Percentiles rank a stretch among this genome's conserved stretches.
These are phyloP conservation scores for Mesembryanthemum crystallinum DNA, from an alignment of 148 eudicot species.

Conservation along the genomic window DNA sequence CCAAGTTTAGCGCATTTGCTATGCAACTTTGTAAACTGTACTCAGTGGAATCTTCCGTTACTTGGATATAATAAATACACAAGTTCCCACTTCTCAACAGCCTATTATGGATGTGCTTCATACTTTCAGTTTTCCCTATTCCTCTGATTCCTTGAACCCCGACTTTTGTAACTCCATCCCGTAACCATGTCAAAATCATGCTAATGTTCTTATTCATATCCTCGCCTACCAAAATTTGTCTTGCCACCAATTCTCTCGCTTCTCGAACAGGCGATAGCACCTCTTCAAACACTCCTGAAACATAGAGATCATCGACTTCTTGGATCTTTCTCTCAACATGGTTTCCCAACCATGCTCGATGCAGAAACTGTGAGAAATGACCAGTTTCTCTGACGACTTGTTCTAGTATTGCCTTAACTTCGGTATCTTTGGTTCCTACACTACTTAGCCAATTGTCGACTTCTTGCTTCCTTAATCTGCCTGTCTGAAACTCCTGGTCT, in stretches of 20 bases:
- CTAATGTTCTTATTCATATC: slow-evolving; percentile 3
- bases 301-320: slow-evolving; percentile 21
- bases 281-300: slow-evolving; percentile 18
- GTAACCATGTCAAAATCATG: slow-evolving; percentile 16
- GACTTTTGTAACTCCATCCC: slow-evolving; percentile 14
- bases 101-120: slow-evolving; percentile 20
- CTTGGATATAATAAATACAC: slow-evolving; percentile 10
- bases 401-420: background rate
- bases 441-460: slow-evolving; percentile 23
- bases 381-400: slow-evolving; percentile 3
- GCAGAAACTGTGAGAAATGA: slow-evolving; percentile 8
- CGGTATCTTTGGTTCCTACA: slow-evolving; percentile 15
- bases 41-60: slow-evolving; percentile 7
- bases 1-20: slow-evolving; percentile 5
- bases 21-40: slow-evolving; percentile 14
- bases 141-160: slow-evolving; percentile 26
- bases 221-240: slow-evolving; percentile 6
- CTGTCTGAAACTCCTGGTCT: slow-evolving; percentile 1
- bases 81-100: background rate
- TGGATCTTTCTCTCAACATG: slow-evolving; percentile 13
- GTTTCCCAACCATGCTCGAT: slow-evolving; percentile 24
- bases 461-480: slow-evolving; percentile 12
- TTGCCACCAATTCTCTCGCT: background rate
- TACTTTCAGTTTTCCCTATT: slow-evolving; percentile 23
- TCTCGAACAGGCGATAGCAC: slow-evolving; percentile 18